phyloP scores from a whole-genome alignment of 2,329 filamentous ascomycete species.

The Cladophialophora psammophila region DNA sequence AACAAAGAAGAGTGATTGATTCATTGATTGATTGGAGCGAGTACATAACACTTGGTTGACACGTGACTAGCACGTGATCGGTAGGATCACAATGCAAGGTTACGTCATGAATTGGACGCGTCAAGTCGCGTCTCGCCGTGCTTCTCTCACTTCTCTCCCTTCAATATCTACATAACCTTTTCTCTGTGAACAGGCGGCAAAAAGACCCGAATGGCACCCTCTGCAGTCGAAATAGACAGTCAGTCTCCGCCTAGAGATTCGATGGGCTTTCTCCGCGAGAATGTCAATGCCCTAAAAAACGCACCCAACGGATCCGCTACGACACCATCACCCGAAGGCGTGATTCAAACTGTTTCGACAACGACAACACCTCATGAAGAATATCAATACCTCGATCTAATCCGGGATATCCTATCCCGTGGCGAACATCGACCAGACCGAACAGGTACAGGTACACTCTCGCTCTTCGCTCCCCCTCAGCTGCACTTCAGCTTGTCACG shows the following conservation, averaged over 20 bases:
- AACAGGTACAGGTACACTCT: slow-evolving; percentile 91
- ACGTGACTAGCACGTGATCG: too few relatives aligned
- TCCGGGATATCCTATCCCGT: slow-evolving; percentile 78
- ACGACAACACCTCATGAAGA: slow-evolving; percentile 71
- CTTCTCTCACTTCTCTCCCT: not conserved
- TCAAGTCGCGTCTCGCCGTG: slow-evolving; percentile 11
- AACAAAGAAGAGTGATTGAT: too few relatives aligned
- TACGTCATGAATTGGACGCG: slow-evolving; percentile 17
- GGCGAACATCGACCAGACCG: slow-evolving; percentile 91
- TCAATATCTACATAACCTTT: not conserved
- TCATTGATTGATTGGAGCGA: too few relatives aligned
- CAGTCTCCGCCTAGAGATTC: slow-evolving; percentile 29
- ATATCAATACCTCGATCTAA: slow-evolving; percentile 89
- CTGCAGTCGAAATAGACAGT: slow-evolving; percentile 27
- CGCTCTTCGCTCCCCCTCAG: slow-evolving; percentile 84
- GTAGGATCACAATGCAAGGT: not conserved
- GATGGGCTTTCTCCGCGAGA: slow-evolving; percentile 37
- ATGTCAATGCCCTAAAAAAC: slow-evolving; percentile 30
- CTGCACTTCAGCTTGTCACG: slow-evolving; percentile 85
- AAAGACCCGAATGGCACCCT: slow-evolving; percentile 32
- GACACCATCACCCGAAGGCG: not conserved
- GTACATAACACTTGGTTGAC: too few relatives aligned
- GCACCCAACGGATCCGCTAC: slow-evolving; percentile 13
- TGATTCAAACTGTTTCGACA: slow-evolving; percentile 2
- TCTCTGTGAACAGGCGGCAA: not conserved